Evolutionary conservation across 176 grass and related monocot species (phyloP).

Genomic region (Carex scoparia): DNA sequence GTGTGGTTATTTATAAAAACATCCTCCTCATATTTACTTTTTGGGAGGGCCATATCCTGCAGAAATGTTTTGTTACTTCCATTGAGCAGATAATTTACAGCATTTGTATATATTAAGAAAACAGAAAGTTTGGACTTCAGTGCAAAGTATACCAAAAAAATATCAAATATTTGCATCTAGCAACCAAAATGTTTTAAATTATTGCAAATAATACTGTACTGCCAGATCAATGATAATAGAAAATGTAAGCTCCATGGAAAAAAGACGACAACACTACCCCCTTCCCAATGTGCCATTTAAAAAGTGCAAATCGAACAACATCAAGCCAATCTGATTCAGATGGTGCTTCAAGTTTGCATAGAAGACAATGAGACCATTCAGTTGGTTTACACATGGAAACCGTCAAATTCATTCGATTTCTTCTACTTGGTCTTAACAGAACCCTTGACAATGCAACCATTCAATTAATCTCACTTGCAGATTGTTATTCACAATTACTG

Average conservation of each 20-base stretch:
- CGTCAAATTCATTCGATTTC: neutral
- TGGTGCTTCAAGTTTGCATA: neutral
- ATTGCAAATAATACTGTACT: neutral
- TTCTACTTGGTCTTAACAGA: neutral
- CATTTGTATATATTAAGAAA: neutral
- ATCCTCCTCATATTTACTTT: constrained; percentile 96
- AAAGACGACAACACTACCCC: neutral
- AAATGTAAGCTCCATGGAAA: neutral
- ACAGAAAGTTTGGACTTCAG: neutral
- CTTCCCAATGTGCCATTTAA: neutral
- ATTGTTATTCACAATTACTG: neutral
- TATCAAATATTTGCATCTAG: neutral
- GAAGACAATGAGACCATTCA: neutral
- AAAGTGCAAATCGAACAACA: neutral
- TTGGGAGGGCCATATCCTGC: constrained; percentile 75
- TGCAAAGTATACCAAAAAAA: neutral
- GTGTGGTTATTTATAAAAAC: constrained; percentile 90
- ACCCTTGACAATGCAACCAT: neutral
- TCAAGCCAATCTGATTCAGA: neutral
- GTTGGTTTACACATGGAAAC: neutral
- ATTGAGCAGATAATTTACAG: constrained; percentile 19
- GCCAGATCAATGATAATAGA: neutral
- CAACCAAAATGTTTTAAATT: neutral
- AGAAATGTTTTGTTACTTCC: neutral
- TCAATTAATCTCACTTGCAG: neutral